Base-by-base conservation (phyloP, 2,329 filamentous ascomycete genomes). In the Botrytis aclada region DNA sequence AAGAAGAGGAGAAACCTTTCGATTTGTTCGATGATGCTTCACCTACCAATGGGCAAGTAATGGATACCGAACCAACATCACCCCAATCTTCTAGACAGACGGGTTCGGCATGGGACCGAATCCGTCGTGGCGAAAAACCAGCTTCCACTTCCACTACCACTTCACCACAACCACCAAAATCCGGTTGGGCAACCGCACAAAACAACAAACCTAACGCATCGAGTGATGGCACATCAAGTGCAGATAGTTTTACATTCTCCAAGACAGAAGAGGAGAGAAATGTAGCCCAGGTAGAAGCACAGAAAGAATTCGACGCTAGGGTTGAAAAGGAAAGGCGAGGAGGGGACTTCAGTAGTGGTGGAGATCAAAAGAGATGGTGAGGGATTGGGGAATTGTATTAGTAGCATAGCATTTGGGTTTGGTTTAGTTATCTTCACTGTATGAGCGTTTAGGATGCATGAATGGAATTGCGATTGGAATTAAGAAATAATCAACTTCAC, bases 291-390 rank as follows among this genome's bases (percentile, higher is more conserved):
- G 70, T 73, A 25, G 75, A 79, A 66, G 78, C 78, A 10, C 80
- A 81, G 73, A 77, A 75, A 65, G 80, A 81, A 32, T 81, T 81
- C 73, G 80, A 81, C 77, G 78, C 78, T 29, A 72, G 74, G n/a
- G 72, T 81, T 32, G 80, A 81, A 58, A 74, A 74, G 39, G 80
- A 81, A 71, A 75, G 80, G 60, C 75, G 74, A 32, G 80, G 80
- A 16, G 79, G 76, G 1, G 75, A 79, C 61, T 81, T 80, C 39
- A 63, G 74, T 34, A 70, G 74, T n/a, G 73, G 60, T 69, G 76
- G 75, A n/a, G 76, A 78, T 70, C 75, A 76, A 70, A 76, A 74
- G 69, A 73, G 74, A 58, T 78, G 77, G 78, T 79, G 56, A 75
- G 29, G 29, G 20, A 12, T 34, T 25, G 39, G 20, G 4, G 9